Evolutionary conservation across 2,329 filamentous ascomycete genomes (phyloP), one percentile per base, ranked within the genome.

Genomic region (Diplodia scrobiculata): DNA sequence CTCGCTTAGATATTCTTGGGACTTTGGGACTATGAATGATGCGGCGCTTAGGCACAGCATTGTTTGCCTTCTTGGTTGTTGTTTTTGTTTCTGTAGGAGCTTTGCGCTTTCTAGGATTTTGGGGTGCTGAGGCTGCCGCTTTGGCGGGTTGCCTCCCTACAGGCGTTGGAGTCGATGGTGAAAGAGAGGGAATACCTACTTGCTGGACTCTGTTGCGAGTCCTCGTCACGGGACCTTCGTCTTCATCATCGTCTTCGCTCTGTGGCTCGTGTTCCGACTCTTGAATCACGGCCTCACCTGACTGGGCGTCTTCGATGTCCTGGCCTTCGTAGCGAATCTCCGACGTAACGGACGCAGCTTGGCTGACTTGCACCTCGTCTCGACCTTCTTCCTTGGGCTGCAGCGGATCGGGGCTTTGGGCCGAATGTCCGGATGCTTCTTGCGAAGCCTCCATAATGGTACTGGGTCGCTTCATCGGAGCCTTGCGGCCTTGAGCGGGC

Each of bases 371-470:
- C 3, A 62, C 45, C 52, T 66, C 41, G 17, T 66, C 38, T 50
- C 47, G 38, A 34, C 13, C 21, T 6, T 55, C 63, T 50, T 65
- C 63, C 29, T 50, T 50, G 19, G 58, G 41, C 13, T 62, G 58
- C 2, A 50, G n/a, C 2, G 58, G 58, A 19, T 62, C 45, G 19
- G 58, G 58, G 58, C 45, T 62, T 17, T 62, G 58, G 11, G 45
- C 58, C 2, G 58, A 62, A 25, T 21, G 58, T 17, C 76, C 58
- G 5, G 65, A 62, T 21, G 9, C 51, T 66, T 86, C 83, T 67
- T 85, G 79, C 3, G 83, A 84, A 58, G 81, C 83, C 70, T 86
- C 84, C 72, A 83, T 79, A 68, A 84, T 82, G 41, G 79, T 78
- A 70, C 80, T 83, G 21, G 79, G 78, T 19, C 78, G 75, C 71